Evolutionary conservation across 164 flowering plant genomes (phyloP).

Genomic region (Platanus orientalis): DNA sequence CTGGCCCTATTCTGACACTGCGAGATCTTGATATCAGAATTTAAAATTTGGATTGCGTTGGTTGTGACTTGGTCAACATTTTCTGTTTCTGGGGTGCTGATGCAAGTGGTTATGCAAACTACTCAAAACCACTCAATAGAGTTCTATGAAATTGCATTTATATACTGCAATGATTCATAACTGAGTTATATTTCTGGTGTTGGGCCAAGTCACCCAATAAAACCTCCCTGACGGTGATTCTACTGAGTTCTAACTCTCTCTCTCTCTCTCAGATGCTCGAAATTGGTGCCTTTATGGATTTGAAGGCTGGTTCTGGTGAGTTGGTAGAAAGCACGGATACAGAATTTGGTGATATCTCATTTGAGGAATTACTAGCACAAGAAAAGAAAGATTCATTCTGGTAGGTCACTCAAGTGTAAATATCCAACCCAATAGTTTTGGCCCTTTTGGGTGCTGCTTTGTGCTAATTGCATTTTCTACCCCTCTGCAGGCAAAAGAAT

Average conservation of each 20-base stretch:
- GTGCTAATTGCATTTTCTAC: not conserved
- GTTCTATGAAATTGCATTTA: too few relatives aligned
- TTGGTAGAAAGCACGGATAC: constrained; percentile 33
- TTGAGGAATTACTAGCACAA: constrained; percentile 77
- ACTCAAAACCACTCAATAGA: not conserved
- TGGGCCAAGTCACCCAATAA: too few relatives aligned
- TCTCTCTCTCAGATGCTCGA: not conserved
- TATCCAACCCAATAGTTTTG: not conserved
- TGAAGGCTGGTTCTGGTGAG: constrained; percentile 42
- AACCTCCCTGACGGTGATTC: too few relatives aligned
- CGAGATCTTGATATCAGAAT: not conserved
- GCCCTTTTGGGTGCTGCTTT: not conserved
- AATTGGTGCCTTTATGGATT: constrained; percentile 53
- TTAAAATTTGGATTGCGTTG: not conserved
- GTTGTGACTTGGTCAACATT: too few relatives aligned
- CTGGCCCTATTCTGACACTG: not conserved
- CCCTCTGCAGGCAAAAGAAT: constrained; percentile 53
- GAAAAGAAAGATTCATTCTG: constrained; percentile 86
- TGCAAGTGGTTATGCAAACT: not conserved
- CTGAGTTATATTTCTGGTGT: too few relatives aligned
- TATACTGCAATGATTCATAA: not conserved
- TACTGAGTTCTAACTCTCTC: not conserved
- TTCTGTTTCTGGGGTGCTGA: not conserved
- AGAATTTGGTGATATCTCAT: constrained; percentile 57
- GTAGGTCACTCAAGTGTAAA: constrained; percentile 27